Evolutionary conservation across 306 rosid genomes (phyloP).

Genomic region (Cucumis melo): DNA sequence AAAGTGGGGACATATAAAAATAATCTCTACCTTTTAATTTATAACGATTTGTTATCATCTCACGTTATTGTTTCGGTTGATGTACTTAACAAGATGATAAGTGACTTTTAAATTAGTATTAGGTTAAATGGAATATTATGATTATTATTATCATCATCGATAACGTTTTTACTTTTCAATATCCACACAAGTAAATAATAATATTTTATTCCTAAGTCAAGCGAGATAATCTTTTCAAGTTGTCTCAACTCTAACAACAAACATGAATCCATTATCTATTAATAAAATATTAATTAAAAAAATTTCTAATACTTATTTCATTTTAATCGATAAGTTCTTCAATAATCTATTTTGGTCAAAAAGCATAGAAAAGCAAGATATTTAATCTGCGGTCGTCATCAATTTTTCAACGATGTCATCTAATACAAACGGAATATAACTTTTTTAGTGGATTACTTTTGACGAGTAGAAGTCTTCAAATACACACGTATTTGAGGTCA

Average conservation of each 20-base stretch:
- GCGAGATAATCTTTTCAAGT: no score
- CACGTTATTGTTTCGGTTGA: not conserved
- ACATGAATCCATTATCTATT: no score
- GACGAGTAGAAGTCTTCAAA: not conserved
- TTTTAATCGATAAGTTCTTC: not conserved
- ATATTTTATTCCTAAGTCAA: no score
- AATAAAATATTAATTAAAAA: no score
- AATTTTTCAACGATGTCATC: not conserved
- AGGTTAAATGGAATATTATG: not conserved
- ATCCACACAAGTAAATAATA: no score
- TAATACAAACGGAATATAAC: not conserved
- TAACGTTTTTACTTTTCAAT: no score
- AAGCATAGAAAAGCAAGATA: not conserved
- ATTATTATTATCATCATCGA: not conserved
- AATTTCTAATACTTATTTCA: not conserved
- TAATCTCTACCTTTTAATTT: not conserved
- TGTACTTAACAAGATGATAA: not conserved
- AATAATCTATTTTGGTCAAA: not conserved
- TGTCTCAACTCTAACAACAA: no score
- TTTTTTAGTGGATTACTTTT: not conserved
- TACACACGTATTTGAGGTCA: not conserved
- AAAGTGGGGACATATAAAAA: not conserved
- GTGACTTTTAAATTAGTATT: not conserved
- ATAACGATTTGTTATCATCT: not conserved
- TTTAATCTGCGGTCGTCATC: not conserved